Conservation (phyloP, 495 filamentous ascomycete genomes). For the Penicillium malachiteum region DNA sequence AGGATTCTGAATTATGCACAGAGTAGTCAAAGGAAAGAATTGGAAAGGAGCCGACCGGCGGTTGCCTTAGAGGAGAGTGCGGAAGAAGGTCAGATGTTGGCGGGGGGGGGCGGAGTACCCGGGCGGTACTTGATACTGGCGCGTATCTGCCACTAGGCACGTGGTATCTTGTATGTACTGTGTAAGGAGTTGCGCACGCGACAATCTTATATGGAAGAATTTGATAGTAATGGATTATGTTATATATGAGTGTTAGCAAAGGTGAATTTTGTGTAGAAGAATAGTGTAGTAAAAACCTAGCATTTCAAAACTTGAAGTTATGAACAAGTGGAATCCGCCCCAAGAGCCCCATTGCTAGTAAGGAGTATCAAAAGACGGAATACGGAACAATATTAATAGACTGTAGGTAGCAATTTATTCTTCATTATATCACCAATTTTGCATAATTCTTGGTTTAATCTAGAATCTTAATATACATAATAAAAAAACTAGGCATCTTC, state of each 20-base stretch:
- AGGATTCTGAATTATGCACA: neutral
- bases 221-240: too few relatives aligned
- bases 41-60: slow-evolving; percentile 29
- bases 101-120: slow-evolving; percentile 20
- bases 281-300: too few relatives aligned
- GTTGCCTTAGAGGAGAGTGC: slow-evolving; percentile 25
- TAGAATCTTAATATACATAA: too few relatives aligned
- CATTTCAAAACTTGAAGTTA: neutral
- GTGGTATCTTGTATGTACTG: slow-evolving; percentile 25
- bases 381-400: too few relatives aligned
- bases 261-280: too few relatives aligned
- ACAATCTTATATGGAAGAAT: neutral
- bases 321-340: neutral
- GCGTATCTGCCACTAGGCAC: slow-evolving; percentile 18
- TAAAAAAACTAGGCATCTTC: neutral
- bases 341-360: neutral
- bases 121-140: slow-evolving; percentile 15
- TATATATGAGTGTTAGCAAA: too few relatives aligned
- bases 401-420: too few relatives aligned
- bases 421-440: too few relatives aligned
- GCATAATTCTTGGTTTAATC: too few relatives aligned
- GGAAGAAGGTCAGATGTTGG: slow-evolving; percentile 13
- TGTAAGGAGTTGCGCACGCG: slow-evolving; percentile 6
- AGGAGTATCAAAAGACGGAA: too few relatives aligned
- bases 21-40: neutral